Evolutionary conservation across 2,329 filamentous ascomycete species (phyloP).

Genomic region (Verticillium albo-atrum): DNA sequence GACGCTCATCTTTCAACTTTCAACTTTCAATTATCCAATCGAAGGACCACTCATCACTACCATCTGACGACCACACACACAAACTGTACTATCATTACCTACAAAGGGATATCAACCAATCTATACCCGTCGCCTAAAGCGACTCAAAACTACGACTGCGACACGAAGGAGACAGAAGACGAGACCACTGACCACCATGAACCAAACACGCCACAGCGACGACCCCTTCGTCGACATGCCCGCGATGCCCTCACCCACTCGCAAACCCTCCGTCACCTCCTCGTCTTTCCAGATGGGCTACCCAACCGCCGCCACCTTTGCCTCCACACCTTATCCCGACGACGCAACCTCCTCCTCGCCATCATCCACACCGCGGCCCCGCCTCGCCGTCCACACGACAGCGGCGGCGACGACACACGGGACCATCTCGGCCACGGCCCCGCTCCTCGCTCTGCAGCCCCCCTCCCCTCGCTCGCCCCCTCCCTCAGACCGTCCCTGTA

Average conservation of each 20-base stretch:
- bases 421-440: neutral
- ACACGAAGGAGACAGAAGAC: neutral
- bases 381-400: neutral
- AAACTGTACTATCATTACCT: no score
- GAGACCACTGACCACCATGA: neutral
- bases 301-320: neutral
- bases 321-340: neutral
- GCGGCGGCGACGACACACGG: neutral
- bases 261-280: neutral
- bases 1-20: no score
- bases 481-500: neutral
- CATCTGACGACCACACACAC: no score
- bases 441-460: neutral
- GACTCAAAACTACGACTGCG: neutral
- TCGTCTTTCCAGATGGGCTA: neutral
- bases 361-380: neutral
- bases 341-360: neutral
- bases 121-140: neutral
- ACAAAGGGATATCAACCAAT: neutral
- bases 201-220: neutral
- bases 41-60: no score
- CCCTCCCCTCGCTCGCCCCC: neutral
- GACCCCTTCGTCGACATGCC: constrained; percentile 3
- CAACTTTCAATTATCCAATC: no score
- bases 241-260: neutral